Conservation (phyloP, 75 land plant species). For the Picea sitchensis region DNA sequence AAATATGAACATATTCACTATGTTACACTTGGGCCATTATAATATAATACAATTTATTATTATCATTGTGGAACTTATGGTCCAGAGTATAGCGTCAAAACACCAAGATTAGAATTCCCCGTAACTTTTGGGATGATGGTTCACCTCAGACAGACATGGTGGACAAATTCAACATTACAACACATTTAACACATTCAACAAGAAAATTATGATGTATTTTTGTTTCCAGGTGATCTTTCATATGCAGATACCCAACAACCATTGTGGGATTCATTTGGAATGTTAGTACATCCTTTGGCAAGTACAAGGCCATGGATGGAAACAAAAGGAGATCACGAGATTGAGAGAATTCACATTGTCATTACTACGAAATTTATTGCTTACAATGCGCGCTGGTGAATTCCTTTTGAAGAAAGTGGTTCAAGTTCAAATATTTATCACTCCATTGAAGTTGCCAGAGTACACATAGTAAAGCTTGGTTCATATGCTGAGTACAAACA, state of each 20-base stretch:
- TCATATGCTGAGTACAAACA: too few species aligned
- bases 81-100: constrained; percentile 26
- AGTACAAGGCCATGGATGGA: constrained; percentile 59
- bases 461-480: too few species aligned
- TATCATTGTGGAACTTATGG: constrained; percentile 35
- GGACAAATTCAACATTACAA: constrained; percentile 39
- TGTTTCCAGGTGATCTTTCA: constrained; percentile 50
- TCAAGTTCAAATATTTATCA: constrained; percentile 57
- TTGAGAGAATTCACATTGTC: constrained; percentile 35
- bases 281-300: constrained; percentile 42
- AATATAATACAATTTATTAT: too few species aligned
- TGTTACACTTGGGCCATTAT: too few species aligned
- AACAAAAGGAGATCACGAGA: too few species aligned
- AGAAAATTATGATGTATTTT: constrained; percentile 37
- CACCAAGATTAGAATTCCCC: constrained; percentile 33
- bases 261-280: constrained; percentile 52
- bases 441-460: constrained; percentile 60
- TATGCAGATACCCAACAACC: constrained; percentile 55
- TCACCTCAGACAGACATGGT: constrained; percentile 49
- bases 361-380: constrained; percentile 25
- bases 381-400: constrained; percentile 50
- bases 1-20: too few species aligned
- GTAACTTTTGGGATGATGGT: constrained; percentile 36
- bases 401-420: constrained; percentile 54
- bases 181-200: constrained; percentile 28